phyloP scores from a whole-genome alignment of 2,329 filamentous ascomycete species.

The Venturia pyrina region DNA sequence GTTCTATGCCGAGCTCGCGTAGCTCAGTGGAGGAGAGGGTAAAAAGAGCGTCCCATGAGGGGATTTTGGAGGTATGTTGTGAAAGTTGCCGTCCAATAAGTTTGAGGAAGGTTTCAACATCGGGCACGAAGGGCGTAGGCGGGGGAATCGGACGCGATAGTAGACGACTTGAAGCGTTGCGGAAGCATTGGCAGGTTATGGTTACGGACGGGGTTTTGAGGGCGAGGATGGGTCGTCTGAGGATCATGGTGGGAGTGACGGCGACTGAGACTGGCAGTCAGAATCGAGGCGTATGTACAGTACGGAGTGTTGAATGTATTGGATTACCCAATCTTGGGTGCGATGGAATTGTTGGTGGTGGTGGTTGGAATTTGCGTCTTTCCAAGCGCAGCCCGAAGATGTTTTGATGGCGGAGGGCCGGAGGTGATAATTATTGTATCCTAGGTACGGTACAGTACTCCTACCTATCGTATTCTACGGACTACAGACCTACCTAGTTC shows the following conservation, averaged over 20 bases:
- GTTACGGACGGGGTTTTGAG: neutral
- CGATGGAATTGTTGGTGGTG: neutral
- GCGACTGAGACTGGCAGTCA: neutral
- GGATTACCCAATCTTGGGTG: neutral
- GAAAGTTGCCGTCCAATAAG: slow-evolving; percentile 15
- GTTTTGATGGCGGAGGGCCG: too few relatives aligned
- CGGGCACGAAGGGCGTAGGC: slow-evolving; percentile 16
- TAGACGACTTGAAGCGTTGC: neutral
- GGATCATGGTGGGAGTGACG: slow-evolving; percentile 2
- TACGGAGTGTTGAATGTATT: neutral
- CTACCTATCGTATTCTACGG: too few relatives aligned
- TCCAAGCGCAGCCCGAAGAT: neutral
- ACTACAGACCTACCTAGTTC: too few relatives aligned
- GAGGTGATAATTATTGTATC: too few relatives aligned
- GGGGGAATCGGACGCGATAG: slow-evolving; percentile 14
- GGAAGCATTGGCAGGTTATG: slow-evolving; percentile 1
- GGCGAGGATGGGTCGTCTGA: slow-evolving; percentile 10
- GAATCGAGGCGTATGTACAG: neutral
- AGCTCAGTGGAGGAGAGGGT: slow-evolving; percentile 13
- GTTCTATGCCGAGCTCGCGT: slow-evolving; percentile 14
- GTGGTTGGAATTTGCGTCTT: neutral
- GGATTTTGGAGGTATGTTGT: slow-evolving; percentile 14
- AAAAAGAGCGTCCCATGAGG: slow-evolving; percentile 16
- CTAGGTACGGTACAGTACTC: too few relatives aligned
- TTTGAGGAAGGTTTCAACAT: slow-evolving; percentile 15